Conservation (phyloP, 176 grass and related monocot genomes). For the Musa troglodytarum region DNA sequence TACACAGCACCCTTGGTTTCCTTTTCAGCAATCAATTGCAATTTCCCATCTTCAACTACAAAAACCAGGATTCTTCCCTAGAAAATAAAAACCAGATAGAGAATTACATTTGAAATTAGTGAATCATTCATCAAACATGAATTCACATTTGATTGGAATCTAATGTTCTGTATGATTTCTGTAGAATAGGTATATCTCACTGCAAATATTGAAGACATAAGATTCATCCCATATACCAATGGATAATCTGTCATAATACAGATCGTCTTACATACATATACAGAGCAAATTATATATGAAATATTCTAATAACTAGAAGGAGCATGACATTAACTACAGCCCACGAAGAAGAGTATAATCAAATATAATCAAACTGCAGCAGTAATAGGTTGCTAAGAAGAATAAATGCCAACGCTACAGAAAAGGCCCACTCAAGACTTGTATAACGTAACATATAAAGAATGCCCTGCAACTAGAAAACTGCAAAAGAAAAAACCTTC, state of each 20-base stretch:
- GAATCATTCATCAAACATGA: not conserved
- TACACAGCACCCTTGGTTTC: constrained; percentile 92
- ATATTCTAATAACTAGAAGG: too few relatives aligned
- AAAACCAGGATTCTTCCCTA: constrained; percentile 92
- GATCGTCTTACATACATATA: too few relatives aligned
- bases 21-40: constrained; percentile 76
- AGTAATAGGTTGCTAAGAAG: not conserved
- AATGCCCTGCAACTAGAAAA: too few relatives aligned
- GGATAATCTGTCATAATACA: not conserved
- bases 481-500: too few relatives aligned
- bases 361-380: not conserved
- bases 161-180: not conserved
- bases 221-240: not conserved
- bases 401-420: too few relatives aligned
- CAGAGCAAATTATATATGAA: too few relatives aligned
- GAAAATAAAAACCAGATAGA: constrained; percentile 18
- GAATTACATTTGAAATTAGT: not conserved
- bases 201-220: not conserved
- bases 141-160: not conserved
- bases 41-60: constrained; percentile 70
- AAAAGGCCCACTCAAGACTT: too few relatives aligned
- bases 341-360: too few relatives aligned
- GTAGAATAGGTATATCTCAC: not conserved
- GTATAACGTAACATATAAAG: too few relatives aligned
- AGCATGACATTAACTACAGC: too few relatives aligned